Base-by-base conservation (phyloP, 108 stramenopile species). In the Skeletonema grethae region DNA sequence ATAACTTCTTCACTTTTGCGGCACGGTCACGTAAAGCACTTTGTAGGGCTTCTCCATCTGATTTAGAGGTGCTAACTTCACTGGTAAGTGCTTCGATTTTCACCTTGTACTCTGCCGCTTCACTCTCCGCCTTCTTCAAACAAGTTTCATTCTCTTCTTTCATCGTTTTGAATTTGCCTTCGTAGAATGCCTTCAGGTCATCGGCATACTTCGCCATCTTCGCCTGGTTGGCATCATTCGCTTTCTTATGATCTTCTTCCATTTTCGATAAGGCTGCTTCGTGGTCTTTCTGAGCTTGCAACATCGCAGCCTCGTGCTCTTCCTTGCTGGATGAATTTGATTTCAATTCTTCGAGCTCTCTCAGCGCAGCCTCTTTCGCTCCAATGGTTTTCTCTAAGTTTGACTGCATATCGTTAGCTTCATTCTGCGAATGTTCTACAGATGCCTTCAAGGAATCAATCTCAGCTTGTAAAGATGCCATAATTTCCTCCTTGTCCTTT, bases 191-290 rank as follows among this genome's bases (percentile, higher is more conserved):
- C 60, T 90, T 90, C 65, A 94, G 65, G 11, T 91, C 87, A 55
- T 91, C 91, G 0, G 83, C 86, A 69, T 90, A 87, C 13, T 86
- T 85, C n/a, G 85, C 91, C 82, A 91, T 85, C 46, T 88, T 77
- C 9, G 83, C 78, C 60, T 80, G 76, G 43, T 63, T 82, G 20
- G 45, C 32, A 16, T 18, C 63, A 60, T 73, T 82, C 57, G 88
- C 88, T 59, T 87, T 59, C 11, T 56, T 56, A 39, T 74, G 64
- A 11, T 64, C 62, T 45, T 85, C 73, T 31, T 39, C 46, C 34
- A 69, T 55, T 38, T 55, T 68, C 7, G 72, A 50, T 22, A 77
- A 28, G 5, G 53, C 25, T 9, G 69, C 57, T 5, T 62, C 77
- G 22, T 77, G 31, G 25, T 74, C 69, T 59, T 83, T 61, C 57